Evolutionary conservation across 1,284 basidiomycete genomes (phyloP).

Genomic region (Xerocomus amazonicus): DNA sequence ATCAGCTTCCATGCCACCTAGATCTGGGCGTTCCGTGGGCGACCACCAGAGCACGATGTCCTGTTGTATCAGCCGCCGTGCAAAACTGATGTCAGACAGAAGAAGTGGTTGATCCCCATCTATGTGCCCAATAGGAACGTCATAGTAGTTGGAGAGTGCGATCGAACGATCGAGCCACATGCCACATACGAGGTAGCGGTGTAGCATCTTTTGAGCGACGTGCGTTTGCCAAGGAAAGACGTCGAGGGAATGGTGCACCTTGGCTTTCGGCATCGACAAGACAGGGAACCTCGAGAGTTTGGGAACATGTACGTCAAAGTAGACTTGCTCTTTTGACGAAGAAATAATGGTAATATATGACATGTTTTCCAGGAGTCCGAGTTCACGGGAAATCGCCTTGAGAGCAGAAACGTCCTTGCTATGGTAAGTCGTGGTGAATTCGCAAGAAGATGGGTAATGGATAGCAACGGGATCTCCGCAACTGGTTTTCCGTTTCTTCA

Average conservation of each 20-base stretch:
- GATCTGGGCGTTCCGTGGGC: slow-evolving; percentile 81
- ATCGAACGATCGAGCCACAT: slow-evolving; percentile 81
- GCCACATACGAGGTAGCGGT: slow-evolving; percentile 78
- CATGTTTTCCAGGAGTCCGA: slow-evolving; percentile 70
- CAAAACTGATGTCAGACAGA: slow-evolving; percentile 89
- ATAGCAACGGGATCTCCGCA: slow-evolving; percentile 49
- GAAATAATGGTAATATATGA: slow-evolving; percentile 79
- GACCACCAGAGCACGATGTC: slow-evolving; percentile 99
- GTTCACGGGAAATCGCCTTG: slow-evolving; percentile 86
- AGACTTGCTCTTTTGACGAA: slow-evolving; percentile 79
- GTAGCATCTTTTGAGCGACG: slow-evolving; percentile 77
- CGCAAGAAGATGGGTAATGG: slow-evolving; percentile 67
- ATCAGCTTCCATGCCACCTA: slow-evolving; percentile 93
- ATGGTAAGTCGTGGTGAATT: slow-evolving; percentile 78
- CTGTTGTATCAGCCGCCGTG: slow-evolving; percentile 79
- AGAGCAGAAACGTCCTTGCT: slow-evolving; percentile 77
- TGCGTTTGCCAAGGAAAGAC: slow-evolving; percentile 76
- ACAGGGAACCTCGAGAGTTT: slow-evolving; percentile 86
- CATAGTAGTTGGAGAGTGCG: slow-evolving; percentile 85
- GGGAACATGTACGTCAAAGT: slow-evolving; percentile 77
- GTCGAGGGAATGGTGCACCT: slow-evolving; percentile 69
- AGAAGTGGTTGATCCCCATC: slow-evolving; percentile 87
- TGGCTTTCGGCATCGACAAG: slow-evolving; percentile 79
- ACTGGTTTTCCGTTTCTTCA: slow-evolving; percentile 42
- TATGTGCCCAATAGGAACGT: slow-evolving; percentile 90